Percentiles rank a stretch among this genome's conserved stretches.
Conservation (phyloP, 352 stramenopile genomes). For the Globisporangium recalcitrans region DNA sequence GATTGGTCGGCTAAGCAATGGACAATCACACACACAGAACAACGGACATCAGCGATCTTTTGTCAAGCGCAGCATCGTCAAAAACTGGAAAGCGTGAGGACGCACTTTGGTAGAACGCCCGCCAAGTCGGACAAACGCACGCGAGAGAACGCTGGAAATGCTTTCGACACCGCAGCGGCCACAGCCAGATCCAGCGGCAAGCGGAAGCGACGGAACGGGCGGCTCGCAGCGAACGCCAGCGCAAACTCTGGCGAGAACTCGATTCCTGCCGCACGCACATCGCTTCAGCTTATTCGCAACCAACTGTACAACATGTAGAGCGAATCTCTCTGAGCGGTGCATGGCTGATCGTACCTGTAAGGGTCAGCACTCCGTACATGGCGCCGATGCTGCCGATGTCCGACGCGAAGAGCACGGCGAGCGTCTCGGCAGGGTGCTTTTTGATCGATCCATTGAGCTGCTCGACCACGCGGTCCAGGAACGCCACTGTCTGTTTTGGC, state of each 20-base stretch:
- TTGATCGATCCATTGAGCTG: slow-evolving; percentile 79
- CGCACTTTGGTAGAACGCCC: slow-evolving; percentile 51
- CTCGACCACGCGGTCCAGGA: slow-evolving; percentile 65
- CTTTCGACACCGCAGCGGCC: slow-evolving; percentile 57
- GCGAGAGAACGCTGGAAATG: slow-evolving; percentile 66
- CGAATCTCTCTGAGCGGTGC: no score
- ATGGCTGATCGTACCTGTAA: slow-evolving; percentile 49
- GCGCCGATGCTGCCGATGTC: slow-evolving; percentile 78
- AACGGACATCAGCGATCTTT: background rate
- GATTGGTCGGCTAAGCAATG: slow-evolving; percentile 17
- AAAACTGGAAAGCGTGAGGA: background rate
- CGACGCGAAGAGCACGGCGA: slow-evolving; percentile 72
- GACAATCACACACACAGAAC: background rate
- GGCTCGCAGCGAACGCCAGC: slow-evolving; percentile 75
- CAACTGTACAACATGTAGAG: no score
- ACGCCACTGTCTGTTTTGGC: slow-evolving; percentile 3
- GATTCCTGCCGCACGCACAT: slow-evolving; percentile 23
- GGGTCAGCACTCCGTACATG: slow-evolving; percentile 68
- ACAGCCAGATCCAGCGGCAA: slow-evolving; percentile 71
- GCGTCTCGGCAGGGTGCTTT: slow-evolving; percentile 63
- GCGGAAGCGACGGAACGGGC: slow-evolving; percentile 75
- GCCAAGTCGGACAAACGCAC: slow-evolving; percentile 68
- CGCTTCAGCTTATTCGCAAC: background rate
- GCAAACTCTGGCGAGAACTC: slow-evolving; percentile 85
- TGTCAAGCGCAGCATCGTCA: slow-evolving; percentile 1